Evolutionary conservation across 441 rosid genomes (phyloP).

Genomic region (Sinapis alba): DNA sequence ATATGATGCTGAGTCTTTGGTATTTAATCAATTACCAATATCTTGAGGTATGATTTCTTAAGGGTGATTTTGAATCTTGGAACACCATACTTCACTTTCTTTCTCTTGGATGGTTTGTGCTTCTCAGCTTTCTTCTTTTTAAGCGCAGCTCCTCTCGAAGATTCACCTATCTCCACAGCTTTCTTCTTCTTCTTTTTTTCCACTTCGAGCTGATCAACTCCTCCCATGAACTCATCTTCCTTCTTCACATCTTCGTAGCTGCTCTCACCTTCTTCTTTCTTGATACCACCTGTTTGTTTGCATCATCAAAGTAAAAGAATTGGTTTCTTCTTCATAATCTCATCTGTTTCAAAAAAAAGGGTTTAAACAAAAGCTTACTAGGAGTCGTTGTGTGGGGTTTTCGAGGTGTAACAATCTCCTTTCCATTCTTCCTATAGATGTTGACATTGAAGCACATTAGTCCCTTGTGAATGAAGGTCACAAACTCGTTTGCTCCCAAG

Average conservation of each 20-base stretch:
- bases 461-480: constrained; percentile 28
- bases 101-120: background rate
- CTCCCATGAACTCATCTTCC: constrained; percentile 9
- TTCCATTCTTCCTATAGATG: constrained; percentile 18
- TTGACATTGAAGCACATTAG: constrained; percentile 19
- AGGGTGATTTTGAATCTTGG: constrained; percentile 19
- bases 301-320: background rate
- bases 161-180: background rate
- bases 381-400: background rate
- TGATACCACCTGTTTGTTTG: constrained; percentile 33
- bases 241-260: constrained; percentile 22
- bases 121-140: background rate
- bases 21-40: constrained; percentile 20
- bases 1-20: background rate
- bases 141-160: background rate
- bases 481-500: constrained; percentile 30
- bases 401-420: constrained; percentile 6
- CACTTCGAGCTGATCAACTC: background rate
- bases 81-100: background rate
- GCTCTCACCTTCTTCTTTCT: constrained; percentile 5
- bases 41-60: constrained; percentile 19
- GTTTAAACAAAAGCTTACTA: constrained; percentile 12
- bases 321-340: background rate
- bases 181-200: background rate
- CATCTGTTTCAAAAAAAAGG: background rate